Evolutionary conservation across 1,284 basidiomycete genomes (phyloP), one percentile per base, ranked within the genome.

Genomic region (Marasmius fiardii): DNA sequence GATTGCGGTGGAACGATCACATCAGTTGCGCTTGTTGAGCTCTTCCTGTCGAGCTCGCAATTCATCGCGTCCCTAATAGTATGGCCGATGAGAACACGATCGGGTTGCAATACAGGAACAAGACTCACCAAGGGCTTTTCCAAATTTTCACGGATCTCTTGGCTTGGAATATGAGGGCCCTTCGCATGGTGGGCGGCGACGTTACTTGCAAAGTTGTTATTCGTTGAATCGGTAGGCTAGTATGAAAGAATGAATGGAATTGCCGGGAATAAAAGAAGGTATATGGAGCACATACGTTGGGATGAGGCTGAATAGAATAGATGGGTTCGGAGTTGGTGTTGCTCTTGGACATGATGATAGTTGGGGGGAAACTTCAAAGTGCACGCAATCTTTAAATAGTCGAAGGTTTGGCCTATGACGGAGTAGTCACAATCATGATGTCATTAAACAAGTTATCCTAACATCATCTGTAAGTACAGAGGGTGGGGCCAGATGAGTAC

Each of bases 301-400:
- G 79, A 58, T 81, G 78, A 43, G 79, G 79, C 55, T 74, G 68
- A 54, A 77, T 80, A 37, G 62, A 65, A 65, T 73, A 78, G 11
- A 47, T 61, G 39, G 68, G 72, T 59, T 78, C 72, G 2, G 59
- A 47, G 26, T 60, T 57, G 21, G 45, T 31, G 11, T 34, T 51
- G 23, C 33, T 45, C 26, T 45, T 56, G 45, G 60, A 53, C 61
- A 62, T 64, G 39, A 37, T 56, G 49, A 41, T 12, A 18, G 37
- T 10, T 34, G 28, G 43, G 14, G 24, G 20, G 4, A 20, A 31
- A 16, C 28, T n/a, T n/a, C n/a, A n/a, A n/a, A n/a, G n/a, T n/a
- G n/a, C n/a, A n/a, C n/a, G n/a, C 16, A 20, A 2, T 16, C 39
- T 41, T 41, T 41, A 41, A 18, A 41, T 41, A 41, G 3, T 5